phyloP scores from a whole-genome alignment of 139 green algal genomes.

The Deuterostichococcus epilithicus region DNA sequence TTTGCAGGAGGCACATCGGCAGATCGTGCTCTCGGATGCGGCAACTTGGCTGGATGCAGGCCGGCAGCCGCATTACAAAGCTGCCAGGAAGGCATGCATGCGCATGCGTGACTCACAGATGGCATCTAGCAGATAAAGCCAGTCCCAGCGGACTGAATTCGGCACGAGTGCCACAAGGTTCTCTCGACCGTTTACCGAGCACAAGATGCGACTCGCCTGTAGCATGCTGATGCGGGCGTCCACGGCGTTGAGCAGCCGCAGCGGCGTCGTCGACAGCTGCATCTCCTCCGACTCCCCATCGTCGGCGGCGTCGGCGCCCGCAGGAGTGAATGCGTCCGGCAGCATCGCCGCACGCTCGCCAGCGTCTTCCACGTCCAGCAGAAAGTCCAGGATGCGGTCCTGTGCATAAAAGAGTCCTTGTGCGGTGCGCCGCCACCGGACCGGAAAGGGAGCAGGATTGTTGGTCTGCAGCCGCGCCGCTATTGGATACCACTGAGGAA shows the following conservation, averaged over 20 bases:
- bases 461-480: background rate
- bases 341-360: constrained; percentile 27
- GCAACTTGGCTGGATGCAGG: too few species aligned
- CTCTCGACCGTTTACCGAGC: background rate
- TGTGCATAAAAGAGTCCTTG: constrained; percentile 5
- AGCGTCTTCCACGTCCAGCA: constrained; percentile 22
- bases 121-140: too few species aligned
- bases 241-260: constrained; percentile 32
- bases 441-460: too few species aligned
- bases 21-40: too few species aligned
- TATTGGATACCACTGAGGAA: background rate
- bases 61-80: too few species aligned
- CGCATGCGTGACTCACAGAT: too few species aligned
- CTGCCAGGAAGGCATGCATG: too few species aligned
- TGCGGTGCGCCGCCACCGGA: too few species aligned
- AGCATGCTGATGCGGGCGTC: constrained; percentile 15
- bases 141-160: too few species aligned
- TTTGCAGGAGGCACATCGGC: background rate
- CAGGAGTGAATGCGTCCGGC: constrained; percentile 37
- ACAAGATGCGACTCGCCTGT: background rate
- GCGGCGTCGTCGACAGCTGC: constrained; percentile 30
- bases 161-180: too few species aligned
- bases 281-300: constrained; percentile 23
- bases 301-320: background rate
- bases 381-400: constrained; percentile 38